Conservation (phyloP, 352 stramenopile genomes). For the Peronospora farinosa region DNA sequence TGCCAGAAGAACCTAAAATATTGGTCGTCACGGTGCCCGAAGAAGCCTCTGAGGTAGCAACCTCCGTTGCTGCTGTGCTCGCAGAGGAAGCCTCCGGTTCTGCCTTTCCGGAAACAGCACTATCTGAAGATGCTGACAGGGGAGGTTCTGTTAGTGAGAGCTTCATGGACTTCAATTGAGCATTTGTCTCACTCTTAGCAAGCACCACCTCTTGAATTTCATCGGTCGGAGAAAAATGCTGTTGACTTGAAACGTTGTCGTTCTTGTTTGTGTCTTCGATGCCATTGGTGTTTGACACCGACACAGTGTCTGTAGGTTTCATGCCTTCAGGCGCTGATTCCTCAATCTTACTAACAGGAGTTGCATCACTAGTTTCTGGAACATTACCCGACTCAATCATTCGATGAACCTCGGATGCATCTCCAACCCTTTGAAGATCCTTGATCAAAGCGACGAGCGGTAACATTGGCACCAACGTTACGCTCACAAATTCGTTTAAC, state of each 20-base stretch:
- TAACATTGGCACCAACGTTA: conserved; percentile 26
- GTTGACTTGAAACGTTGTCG: neutral
- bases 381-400: conserved; percentile 35
- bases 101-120: neutral
- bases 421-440: conserved; percentile 33
- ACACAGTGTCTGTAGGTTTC: conserved; percentile 4
- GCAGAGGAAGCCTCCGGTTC: conserved; percentile 2
- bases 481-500: conserved; percentile 37
- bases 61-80: neutral
- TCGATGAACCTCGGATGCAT: conserved; percentile 24
- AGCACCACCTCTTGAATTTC: neutral
- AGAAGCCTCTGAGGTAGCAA: conserved; percentile 1
- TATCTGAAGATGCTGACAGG: neutral
- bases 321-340: neutral
- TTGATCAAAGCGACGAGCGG: conserved; percentile 38
- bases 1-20: conserved; percentile 1
- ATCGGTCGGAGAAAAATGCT: neutral
- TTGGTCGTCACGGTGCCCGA: conserved; percentile 2
- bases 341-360: neutral
- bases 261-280: conserved; percentile 9
- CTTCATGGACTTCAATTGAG: neutral
- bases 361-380: conserved; percentile 12
- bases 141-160: neutral
- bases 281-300: neutral
- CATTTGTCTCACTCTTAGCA: conserved; percentile 4